Evolutionary conservation across 2,329 filamentous ascomycete genomes (phyloP).

Genomic region (Microsporum audouinii): DNA sequence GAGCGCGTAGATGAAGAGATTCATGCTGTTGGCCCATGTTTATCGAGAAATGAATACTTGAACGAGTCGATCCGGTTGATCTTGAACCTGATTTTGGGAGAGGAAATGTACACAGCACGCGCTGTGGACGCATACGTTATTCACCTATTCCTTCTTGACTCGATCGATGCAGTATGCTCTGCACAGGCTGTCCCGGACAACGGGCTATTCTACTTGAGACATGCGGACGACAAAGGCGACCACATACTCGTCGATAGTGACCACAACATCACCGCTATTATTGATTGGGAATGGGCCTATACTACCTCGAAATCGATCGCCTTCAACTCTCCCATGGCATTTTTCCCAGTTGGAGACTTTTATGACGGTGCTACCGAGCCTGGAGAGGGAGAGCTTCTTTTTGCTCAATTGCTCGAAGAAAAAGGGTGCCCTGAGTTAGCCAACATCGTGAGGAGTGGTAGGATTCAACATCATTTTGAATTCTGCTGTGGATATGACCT

Average conservation of each 20-base stretch:
- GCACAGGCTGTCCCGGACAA: not conserved
- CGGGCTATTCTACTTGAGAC: conserved; percentile 36
- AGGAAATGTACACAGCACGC: conserved; percentile 27
- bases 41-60: conserved; percentile 26
- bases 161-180: conserved; percentile 11
- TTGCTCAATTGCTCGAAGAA: conserved; percentile 25
- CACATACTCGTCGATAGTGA: conserved; percentile 39
- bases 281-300: conserved; percentile 38
- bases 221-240: conserved; percentile 41
- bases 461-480: not conserved
- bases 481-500: not conserved
- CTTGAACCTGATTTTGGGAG: conserved; percentile 24
- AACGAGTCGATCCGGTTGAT: conserved; percentile 21
- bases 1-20: conserved; percentile 9
- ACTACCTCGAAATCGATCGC: conserved; percentile 26
- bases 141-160: conserved; percentile 25
- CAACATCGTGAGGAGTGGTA: not conserved
- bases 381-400: conserved; percentile 30
- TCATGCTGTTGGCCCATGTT: conserved; percentile 25
- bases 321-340: conserved; percentile 34
- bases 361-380: conserved; percentile 28
- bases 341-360: conserved; percentile 34
- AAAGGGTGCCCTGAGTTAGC: conserved; percentile 30
- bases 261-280: conserved; percentile 39
- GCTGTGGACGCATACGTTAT: conserved; percentile 26